These are phyloP conservation scores for Metschnikowia kunwiensis DNA, from an alignment of 805 yeast genomes.

Conservation along the genomic window DNA sequence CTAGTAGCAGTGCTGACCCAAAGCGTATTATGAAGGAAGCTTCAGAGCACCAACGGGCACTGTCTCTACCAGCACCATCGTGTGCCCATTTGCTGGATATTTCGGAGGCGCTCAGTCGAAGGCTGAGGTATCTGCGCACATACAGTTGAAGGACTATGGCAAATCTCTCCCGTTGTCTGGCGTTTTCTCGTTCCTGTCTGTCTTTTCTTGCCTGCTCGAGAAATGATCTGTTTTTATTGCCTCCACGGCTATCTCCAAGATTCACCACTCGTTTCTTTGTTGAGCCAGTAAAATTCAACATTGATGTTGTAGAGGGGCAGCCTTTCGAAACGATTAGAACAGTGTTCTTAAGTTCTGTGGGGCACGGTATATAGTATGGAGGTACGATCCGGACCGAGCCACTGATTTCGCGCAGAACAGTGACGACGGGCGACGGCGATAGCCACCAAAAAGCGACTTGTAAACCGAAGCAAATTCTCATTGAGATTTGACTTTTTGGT, in stretches of 20 bases:
- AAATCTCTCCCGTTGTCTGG: slow-evolving; percentile 48
- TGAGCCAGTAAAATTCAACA: slow-evolving; percentile 66
- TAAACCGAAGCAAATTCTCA: too few relatives aligned
- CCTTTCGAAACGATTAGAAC: too few relatives aligned
- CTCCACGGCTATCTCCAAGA: slow-evolving; percentile 46
- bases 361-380: too few relatives aligned
- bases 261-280: slow-evolving; percentile 61
- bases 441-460: too few relatives aligned
- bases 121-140: slow-evolving; percentile 40
- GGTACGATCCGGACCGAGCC: too few relatives aligned
- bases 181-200: slow-evolving; percentile 60
- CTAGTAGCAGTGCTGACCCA: slow-evolving; percentile 7
- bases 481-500: too few relatives aligned
- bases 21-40: slow-evolving; percentile 20
- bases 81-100: slow-evolving; percentile 19
- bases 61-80: slow-evolving; percentile 8
- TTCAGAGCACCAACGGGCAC: slow-evolving; percentile 20
- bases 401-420: too few relatives aligned
- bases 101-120: slow-evolving; percentile 23
- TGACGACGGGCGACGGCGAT: too few relatives aligned
- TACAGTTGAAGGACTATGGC: slow-evolving; percentile 49
- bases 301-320: too few relatives aligned
- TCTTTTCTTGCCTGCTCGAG: slow-evolving; percentile 66
- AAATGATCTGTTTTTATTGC: slow-evolving; percentile 29
- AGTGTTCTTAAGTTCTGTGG: too few relatives aligned